Evolutionary conservation across 768 basidiomycete genomes (phyloP).

Genomic region (Coprinellus micaceus): DNA sequence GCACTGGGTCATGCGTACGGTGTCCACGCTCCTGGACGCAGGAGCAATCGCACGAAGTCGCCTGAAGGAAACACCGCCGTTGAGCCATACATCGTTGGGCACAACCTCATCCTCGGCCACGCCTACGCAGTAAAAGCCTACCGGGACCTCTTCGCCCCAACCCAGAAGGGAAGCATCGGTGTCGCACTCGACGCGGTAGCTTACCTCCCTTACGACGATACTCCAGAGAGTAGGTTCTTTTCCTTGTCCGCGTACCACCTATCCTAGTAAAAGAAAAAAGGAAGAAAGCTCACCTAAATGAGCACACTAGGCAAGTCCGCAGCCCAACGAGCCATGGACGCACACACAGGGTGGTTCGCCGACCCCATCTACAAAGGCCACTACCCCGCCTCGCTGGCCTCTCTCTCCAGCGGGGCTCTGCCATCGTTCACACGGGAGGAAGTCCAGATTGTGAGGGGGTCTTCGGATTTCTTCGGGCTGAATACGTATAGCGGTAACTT

Average conservation of each 20-base stretch:
- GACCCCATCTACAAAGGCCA: conserved; percentile 68
- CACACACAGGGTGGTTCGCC: conserved; percentile 26
- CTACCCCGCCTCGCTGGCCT: conserved; percentile 53
- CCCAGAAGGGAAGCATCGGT: conserved; percentile 60
- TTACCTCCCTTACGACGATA: conserved; percentile 63
- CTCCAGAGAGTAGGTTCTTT: conserved; percentile 51
- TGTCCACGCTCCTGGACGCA: conserved; percentile 65
- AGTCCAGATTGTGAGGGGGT: conserved; percentile 46
- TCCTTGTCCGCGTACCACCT: neutral
- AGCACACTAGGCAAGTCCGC: too few relatives aligned
- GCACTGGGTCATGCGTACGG: conserved; percentile 63
- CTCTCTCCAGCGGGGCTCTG: conserved; percentile 48
- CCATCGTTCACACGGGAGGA: conserved; percentile 56
- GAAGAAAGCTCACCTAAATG: too few relatives aligned
- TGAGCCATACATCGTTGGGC: conserved; percentile 50
- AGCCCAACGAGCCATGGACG: neutral
- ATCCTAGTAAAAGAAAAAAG: too few relatives aligned
- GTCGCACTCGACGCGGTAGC: conserved; percentile 71
- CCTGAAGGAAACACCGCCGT: conserved; percentile 56
- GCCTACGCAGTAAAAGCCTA: neutral
- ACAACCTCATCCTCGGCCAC: conserved; percentile 19
- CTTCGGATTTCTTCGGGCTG: conserved; percentile 65
- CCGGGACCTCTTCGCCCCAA: conserved; percentile 20
- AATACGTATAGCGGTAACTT: conserved; percentile 65
- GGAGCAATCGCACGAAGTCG: conserved; percentile 54